A percentile compares a stretch with the other conserved stretches of the same genome.
These are phyloP conservation scores for Ogataea dorogensis DNA, from an alignment of 805 yeast species.

Conservation along the genomic window DNA sequence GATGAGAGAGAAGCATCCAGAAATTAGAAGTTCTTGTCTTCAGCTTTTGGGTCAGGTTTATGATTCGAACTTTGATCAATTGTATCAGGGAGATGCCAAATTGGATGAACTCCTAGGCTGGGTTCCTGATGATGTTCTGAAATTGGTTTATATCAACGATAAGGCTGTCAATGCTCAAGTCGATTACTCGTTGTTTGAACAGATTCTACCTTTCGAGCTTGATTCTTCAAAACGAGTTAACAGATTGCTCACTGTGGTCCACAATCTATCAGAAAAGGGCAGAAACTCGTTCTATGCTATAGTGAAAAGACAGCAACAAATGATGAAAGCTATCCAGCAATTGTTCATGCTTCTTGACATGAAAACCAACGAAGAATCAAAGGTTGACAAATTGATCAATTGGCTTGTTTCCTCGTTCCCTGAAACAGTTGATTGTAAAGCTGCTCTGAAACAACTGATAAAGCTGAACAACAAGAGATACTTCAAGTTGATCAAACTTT, in stretches of 20 bases:
- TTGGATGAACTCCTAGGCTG: slow-evolving; percentile 38
- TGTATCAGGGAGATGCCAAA: slow-evolving; percentile 26
- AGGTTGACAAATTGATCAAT: slow-evolving; percentile 52
- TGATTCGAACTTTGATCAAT: slow-evolving; percentile 41
- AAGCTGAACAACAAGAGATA: slow-evolving; percentile 58
- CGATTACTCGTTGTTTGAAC: slow-evolving; percentile 59
- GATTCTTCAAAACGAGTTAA: slow-evolving; percentile 44
- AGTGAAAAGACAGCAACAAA: slow-evolving; percentile 63
- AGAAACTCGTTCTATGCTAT: slow-evolving; percentile 67
- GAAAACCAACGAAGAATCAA: slow-evolving; percentile 22
- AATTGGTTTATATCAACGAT: slow-evolving; percentile 73
- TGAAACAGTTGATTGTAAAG: slow-evolving; percentile 43
- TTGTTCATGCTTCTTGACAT: slow-evolving; percentile 48
- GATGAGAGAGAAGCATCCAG: slow-evolving; percentile 66
- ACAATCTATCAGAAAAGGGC: slow-evolving; percentile 54
- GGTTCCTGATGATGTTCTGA: slow-evolving; percentile 66
- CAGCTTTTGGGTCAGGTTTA: slow-evolving; percentile 54
- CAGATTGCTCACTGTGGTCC: slow-evolving; percentile 50
- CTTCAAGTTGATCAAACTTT: slow-evolving; percentile 52
- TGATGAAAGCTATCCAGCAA: slow-evolving; percentile 49
- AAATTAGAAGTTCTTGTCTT: slow-evolving; percentile 62
- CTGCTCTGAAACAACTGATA: slow-evolving; percentile 51
- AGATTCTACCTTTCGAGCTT: slow-evolving; percentile 54
- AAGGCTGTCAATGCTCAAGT: slow-evolving; percentile 60
- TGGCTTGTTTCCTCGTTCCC: slow-evolving; percentile 67